Base-by-base conservation (phyloP, 495 filamentous ascomycete genomes). In the Xylaria bambusicola region DNA sequence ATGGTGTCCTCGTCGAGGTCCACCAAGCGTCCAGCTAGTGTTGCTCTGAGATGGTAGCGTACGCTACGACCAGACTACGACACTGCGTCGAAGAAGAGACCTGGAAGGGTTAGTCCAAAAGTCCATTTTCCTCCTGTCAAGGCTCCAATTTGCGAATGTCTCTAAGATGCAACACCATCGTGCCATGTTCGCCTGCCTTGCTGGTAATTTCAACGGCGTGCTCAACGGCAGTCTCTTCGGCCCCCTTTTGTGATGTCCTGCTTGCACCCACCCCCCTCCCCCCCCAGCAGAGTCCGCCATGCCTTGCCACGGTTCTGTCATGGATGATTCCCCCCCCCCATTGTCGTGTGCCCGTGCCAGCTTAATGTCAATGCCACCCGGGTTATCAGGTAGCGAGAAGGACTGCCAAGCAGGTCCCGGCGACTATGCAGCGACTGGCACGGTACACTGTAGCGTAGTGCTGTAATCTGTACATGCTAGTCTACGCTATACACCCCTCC, bases 321-420 rank as follows among this genome's bases (percentile, higher is more conserved):
- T 51, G 40, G 56, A 59, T 52, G 56, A 58, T 51, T 41, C 48
- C 45, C 52, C 50, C 31, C 48, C 45, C 52, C 50, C 31, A 47
- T 54, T 41, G 41, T 29, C 33, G 35, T 52, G 60, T 35, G 61
- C 62, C 48, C 54, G 61, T 66, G 68, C 68, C 68, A 71, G 63
- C 66, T 55, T 60, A 65, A 65, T 66, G 59, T 66, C 63, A 63
- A 62, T 71, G 61, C 62, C 61, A 46, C 57, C 48, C 31, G 46
- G 49, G 41, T 53, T 15, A 60, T 47, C 38, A 45, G 46, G 49
- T 60, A 60, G 65, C 60, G 62, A 68, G 61, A 64, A 61, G 67
- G 62, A 61, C 63, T 38, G 66, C 67, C 69, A 67, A 67, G 66
- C 59, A 62, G 61, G 48, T 56, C 63, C 50, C 61, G 60, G 64